A percentile compares a stretch with the other conserved stretches of the same genome.
Evolutionary conservation across 1,284 basidiomycete genomes (phyloP).

Genomic region (Tremellales sp.): DNA sequence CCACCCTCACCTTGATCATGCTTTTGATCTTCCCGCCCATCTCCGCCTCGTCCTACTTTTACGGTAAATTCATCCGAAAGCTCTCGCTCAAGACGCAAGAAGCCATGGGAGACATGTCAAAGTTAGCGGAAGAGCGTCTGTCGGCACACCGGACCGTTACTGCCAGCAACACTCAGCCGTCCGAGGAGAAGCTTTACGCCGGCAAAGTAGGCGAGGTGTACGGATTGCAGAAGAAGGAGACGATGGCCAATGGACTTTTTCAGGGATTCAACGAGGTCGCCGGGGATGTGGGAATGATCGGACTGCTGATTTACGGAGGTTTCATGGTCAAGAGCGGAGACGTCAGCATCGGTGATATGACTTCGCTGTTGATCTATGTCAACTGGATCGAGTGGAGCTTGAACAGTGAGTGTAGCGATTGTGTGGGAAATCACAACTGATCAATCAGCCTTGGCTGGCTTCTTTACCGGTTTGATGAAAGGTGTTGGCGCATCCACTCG

Average conservation of each 20-base stretch:
- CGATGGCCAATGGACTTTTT: conserved; percentile 45
- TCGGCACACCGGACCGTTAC: conserved; percentile 47
- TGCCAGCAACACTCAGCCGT: conserved; percentile 41
- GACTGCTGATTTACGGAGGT: conserved; percentile 44
- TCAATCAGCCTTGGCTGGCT: conserved; percentile 37
- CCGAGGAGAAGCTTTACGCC: conserved; percentile 36
- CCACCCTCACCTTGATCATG: conserved; percentile 43
- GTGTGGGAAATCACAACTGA: conserved; percentile 1
- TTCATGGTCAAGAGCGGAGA: conserved; percentile 41
- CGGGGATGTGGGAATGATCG: conserved; percentile 47
- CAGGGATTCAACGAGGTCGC: conserved; percentile 44
- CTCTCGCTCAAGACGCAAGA: conserved; percentile 45
- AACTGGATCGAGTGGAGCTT: conserved; percentile 48
- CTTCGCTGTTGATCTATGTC: conserved; percentile 45
- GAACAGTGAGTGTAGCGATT: conserved; percentile 33
- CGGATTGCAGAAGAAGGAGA: conserved; percentile 43
- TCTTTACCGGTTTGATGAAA: conserved; percentile 48
- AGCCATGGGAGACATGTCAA: conserved; percentile 44
- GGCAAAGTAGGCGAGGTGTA: conserved; percentile 41
- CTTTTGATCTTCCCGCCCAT: conserved; percentile 45
- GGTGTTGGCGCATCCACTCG: conserved; percentile 47
- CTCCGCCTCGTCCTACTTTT: conserved; percentile 46
- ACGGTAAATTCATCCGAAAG: conserved; percentile 44
- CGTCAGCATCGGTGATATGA: conserved; percentile 46
- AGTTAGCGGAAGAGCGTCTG: conserved; percentile 44